Base-by-base conservation (phyloP, 73 alveolate genomes). In the Symbiodinium natans region DNA sequence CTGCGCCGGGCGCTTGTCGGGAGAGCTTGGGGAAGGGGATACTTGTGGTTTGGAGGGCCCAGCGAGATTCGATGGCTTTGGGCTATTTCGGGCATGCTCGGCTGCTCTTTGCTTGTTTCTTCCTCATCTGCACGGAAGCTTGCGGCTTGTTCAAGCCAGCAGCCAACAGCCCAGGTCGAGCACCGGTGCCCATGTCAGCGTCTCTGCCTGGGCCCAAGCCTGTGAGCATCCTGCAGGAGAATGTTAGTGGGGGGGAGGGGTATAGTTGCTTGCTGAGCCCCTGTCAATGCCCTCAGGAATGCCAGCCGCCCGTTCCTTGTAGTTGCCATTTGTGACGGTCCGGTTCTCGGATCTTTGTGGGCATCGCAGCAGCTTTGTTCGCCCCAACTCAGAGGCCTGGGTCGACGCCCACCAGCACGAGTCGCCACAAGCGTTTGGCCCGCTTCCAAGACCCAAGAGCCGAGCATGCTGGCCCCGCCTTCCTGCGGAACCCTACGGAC, bases 241-340 rank as follows among this genome's bases (percentile, higher is more conserved):
- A n/a, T n/a, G n/a, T n/a, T n/a, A n/a, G n/a, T n/a, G n/a, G n/a
- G n/a, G n/a, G n/a, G n/a, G n/a, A n/a, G n/a, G n/a, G n/a, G n/a
- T n/a, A 46, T 46, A 46, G 59, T 13, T 9, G 13, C 59, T 9
- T 46, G 59, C 59, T 75, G 31, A 29, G 7, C 86, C 46, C 86
- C 36, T 13, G 63, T 29, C n/a, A 73, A 21, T 31, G 42, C 36
- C 2, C 83, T 33, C 25, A 90, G 97, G 97, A 90, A 90, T 33
- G 52, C 52, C 34, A 36, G 87, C 36, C 97, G 88, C 54, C 97
- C 97, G 25, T 90, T 71, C 68, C 52, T 90, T 33, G 97, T 90
- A 80, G 97, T 90, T 1, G 97, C 97, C 33, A 73, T 90, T 31
- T 90, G 97, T 33, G 97, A 90, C 80, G 31, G 89, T 68, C 34